phyloP scores from a whole-genome alignment of 208 protist species.

The Angomonas deanei region DNA sequence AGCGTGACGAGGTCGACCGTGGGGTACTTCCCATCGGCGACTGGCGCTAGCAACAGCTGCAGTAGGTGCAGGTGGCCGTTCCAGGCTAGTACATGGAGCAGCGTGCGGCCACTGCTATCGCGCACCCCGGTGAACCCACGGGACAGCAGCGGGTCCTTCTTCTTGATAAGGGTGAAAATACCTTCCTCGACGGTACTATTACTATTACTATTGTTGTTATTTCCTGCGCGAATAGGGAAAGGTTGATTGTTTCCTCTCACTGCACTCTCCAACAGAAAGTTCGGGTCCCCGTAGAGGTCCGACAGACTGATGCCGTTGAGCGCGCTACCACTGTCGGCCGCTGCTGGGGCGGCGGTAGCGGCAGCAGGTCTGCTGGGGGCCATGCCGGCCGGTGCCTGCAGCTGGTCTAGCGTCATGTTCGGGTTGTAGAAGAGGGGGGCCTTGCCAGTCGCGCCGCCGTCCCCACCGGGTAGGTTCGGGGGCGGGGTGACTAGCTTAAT shows the following conservation, averaged over 20 bases:
- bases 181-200: slow-evolving; percentile 26
- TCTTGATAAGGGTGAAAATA: slow-evolving; percentile 47
- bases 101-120: slow-evolving; percentile 74
- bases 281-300: slow-evolving; percentile 27
- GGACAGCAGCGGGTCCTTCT: slow-evolving; percentile 50
- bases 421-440: not conserved
- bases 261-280: slow-evolving; percentile 28
- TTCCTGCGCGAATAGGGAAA: not conserved
- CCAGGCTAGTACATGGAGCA: slow-evolving; percentile 77
- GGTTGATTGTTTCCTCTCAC: not conserved
- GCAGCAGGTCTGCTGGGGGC: slow-evolving; percentile 6
- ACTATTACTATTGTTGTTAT: not conserved
- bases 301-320: slow-evolving; percentile 5
- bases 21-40: slow-evolving; percentile 11
- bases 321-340: not conserved
- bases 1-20: slow-evolving; percentile 52
- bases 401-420: not conserved
- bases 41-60: slow-evolving; percentile 47
- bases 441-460: not conserved
- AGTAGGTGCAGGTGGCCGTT: slow-evolving; percentile 63
- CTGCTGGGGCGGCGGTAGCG: slow-evolving; percentile 1
- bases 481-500: slow-evolving; percentile 5
- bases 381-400: not conserved
- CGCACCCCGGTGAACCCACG: slow-evolving; percentile 52
- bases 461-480: slow-evolving; percentile 6